Base-by-base conservation (phyloP, 176 grass and related monocot genomes). In the Thinopyrum elongatum region DNA sequence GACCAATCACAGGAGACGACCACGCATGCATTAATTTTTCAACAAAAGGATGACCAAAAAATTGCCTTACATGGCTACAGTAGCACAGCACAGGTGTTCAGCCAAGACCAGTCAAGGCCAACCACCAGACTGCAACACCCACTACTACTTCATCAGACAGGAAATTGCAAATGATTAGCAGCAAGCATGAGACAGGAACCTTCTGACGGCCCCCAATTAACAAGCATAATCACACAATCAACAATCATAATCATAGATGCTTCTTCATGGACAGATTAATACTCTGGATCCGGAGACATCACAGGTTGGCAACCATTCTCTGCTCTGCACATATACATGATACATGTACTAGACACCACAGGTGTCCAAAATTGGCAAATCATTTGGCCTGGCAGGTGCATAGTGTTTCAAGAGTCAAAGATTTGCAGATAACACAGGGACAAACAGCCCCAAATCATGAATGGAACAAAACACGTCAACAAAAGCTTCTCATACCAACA, bases 391-490 rank as follows among this genome's bases (percentile, higher is more conserved):
- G 44, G 1, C 65, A 30, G 55, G 63, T 38, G 53, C 53, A 62
- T 31, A 57, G 41, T 61, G 3, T 73, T 63, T 12, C 41, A 26
- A 55, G 13, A 58, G 79, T 90, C 74, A 90, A 87, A 73, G 73
- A 87, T 86, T 78, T 87, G 74, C 80, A 83, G 57, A 87, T 64
- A 58, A 51, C 47, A 2, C 33, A 46, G 34, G 33, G 74, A 86
- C 74, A 83, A 87, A 90, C 84, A 90, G 17, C 39, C 13, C 36
- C 79, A 78, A 79, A 66, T 79, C 73, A 90, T 51, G 53, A 46
- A 2, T 41, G 39, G 39, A 2, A 41, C 39, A 41, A 41, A 41
- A 41, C 38, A 39, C 1, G 10, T 9, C 38, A 39, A 39, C 38
- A 39, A 2, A 9, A 39, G 38, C 38, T 39, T 39, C 38, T 10